phyloP scores from a whole-genome alignment of 2,329 filamentous ascomycete genomes.

The Cladophialophora immunda region DNA sequence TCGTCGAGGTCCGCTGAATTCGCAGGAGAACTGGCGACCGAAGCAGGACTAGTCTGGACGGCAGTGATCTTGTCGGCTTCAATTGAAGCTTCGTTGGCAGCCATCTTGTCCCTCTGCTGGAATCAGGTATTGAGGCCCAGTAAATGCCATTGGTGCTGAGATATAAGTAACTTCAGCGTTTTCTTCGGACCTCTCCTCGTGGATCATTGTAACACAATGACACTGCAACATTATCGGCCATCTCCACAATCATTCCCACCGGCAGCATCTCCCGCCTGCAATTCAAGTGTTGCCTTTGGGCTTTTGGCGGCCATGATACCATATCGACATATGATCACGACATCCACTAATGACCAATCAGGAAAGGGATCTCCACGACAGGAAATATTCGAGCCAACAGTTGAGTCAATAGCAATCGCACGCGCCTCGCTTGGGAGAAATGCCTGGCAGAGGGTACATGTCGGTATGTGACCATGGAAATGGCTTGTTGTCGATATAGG shows the following conservation, averaged over 20 bases:
- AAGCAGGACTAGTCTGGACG: slow-evolving; percentile 24
- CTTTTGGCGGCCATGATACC: slow-evolving; percentile 21
- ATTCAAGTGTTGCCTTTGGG: slow-evolving; percentile 1
- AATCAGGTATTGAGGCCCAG: background rate
- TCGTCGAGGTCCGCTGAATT: slow-evolving; percentile 45
- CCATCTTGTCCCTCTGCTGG: slow-evolving; percentile 22
- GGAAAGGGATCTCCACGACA: slow-evolving; percentile 18
- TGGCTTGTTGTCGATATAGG: slow-evolving; percentile 4
- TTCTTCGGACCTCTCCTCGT: background rate
- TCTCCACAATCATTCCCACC: slow-evolving; percentile 4
- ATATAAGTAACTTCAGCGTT: slow-evolving; percentile 1
- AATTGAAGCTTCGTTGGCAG: slow-evolving; percentile 18
- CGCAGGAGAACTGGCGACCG: slow-evolving; percentile 13
- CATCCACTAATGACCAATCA: slow-evolving; percentile 30
- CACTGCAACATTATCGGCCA: slow-evolving; percentile 5
- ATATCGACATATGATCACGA: slow-evolving; percentile 32
- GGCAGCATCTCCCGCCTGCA: background rate
- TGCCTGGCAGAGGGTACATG: background rate
- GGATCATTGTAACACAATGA: background rate
- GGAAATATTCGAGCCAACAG: slow-evolving; percentile 11
- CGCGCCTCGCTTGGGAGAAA: background rate
- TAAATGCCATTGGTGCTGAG: background rate
- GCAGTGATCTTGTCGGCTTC: slow-evolving; percentile 30
- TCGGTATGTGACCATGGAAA: background rate
- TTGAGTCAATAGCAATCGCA: slow-evolving; percentile 3